Base-by-base conservation (phyloP, 1,284 basidiomycete species). In the Cryptococcus hybrid region DNA sequence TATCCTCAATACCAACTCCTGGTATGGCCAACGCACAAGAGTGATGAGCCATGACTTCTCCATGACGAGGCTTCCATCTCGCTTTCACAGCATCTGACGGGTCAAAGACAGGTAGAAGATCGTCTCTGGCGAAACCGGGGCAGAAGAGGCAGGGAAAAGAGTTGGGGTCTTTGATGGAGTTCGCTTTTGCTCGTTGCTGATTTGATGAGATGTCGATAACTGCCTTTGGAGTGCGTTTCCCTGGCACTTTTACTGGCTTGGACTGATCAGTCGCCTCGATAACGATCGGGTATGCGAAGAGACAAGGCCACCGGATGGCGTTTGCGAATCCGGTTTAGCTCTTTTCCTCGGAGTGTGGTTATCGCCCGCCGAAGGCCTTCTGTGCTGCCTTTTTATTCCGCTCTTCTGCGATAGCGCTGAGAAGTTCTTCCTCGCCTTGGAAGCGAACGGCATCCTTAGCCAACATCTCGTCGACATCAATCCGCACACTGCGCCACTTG, bases 391-490 rank as follows among this genome's bases (percentile, higher is more conserved):
- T 35, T 5, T 18, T 36, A 13, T 40, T 39, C 4, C 64, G 54
- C 52, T 68, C 68, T 42, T 66, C 58, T 43, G 64, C 58, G 47
- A 73, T 67, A 6, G 65, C 73, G 15, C 65, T 63, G 5, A 68
- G 45, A 5, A 73, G 54, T 35, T 74, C 70, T 49, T 85, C 84
- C 5, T 78, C 80, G 7, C 60, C 60, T 36, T 54, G 52, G 11
- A 61, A n/a, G 5, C 60, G 54, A 13, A 88, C 85, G n/a, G 55
- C 54, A 51, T 83, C 84, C 13, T 88, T 85, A 3, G 69, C 79
- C n/a, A 93, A 74, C 30, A 92, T 81, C 58, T 88, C 85, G 67
- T 93, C 89, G 35, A 97, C 89, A 60, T 97, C 88, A 67, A 97
- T 94, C 35, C 87, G 86, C 34, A 97, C 93, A 66, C 92, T 95